These are phyloP conservation scores for Nakazawaea populi DNA, from an alignment of 805 yeast genomes.

Conservation along the genomic window DNA sequence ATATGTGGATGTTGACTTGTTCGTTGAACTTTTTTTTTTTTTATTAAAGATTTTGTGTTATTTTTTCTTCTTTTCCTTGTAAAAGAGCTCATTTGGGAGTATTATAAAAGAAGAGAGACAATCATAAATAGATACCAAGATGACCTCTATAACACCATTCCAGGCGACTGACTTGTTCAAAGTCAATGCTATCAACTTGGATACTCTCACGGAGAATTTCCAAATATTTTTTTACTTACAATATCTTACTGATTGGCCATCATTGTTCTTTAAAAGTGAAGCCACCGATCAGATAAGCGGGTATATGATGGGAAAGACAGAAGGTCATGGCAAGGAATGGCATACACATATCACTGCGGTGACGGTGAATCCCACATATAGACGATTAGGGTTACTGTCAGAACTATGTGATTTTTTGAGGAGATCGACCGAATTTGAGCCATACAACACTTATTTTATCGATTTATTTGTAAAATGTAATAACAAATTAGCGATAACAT, in stretches of 20 bases:
- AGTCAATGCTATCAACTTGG: conserved; percentile 73
- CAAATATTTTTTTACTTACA: conserved; percentile 78
- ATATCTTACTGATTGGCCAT: conserved; percentile 83
- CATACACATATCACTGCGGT: conserved; percentile 97
- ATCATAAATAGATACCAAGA: conserved; percentile 18
- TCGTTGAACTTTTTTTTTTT: conserved; percentile 3
- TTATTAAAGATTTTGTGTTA: background rate
- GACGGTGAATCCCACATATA: conserved; percentile 74
- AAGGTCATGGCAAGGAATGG: conserved; percentile 82
- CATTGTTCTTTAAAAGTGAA: conserved; percentile 72
- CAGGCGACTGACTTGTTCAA: conserved; percentile 78
- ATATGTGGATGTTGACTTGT: background rate
- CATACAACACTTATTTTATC: conserved; percentile 76
- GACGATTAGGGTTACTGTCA: conserved; percentile 84
- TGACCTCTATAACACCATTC: conserved; percentile 89
- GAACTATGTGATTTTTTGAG: conserved; percentile 70
- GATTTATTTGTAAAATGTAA: conserved; percentile 91
- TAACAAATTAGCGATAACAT: conserved; percentile 68
- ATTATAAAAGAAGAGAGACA: no score
- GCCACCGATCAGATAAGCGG: conserved; percentile 36
- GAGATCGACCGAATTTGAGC: conserved; percentile 63
- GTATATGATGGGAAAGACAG: conserved; percentile 95
- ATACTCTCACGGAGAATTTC: conserved; percentile 88
- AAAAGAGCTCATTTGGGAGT: no score
- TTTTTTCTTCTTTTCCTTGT: background rate